phyloP scores from a whole-genome alignment of 129 eudicot species.

The Flaveria brownii region DNA sequence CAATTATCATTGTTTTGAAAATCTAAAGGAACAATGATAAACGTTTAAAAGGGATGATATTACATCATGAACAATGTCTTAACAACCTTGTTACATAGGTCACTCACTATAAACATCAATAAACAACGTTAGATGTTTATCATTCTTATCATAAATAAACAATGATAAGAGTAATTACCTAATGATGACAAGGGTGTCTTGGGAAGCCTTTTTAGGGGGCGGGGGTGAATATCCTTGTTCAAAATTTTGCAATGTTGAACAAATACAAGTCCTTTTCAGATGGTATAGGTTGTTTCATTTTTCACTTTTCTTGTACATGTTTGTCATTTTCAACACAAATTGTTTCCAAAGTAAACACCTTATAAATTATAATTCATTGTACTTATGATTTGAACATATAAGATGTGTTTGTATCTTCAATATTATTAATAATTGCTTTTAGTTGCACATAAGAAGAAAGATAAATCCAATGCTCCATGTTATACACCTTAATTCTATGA shows the following conservation, averaged over 20 bases:
- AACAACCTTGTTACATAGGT: no score
- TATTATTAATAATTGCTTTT: neutral
- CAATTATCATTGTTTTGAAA: neutral
- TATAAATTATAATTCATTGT: constrained; percentile 18
- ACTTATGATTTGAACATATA: neutral
- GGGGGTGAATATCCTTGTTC: constrained; percentile 76
- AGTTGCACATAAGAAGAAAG: neutral
- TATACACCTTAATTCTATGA: no score
- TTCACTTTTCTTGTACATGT: constrained; percentile 13
- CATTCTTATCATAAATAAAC: no score
- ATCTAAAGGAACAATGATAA: no score
- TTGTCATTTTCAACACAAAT: constrained; percentile 23
- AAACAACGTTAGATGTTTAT: no score
- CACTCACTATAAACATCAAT: no score
- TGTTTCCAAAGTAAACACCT: constrained; percentile 27
- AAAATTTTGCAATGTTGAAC: constrained; percentile 57
- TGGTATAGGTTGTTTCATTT: constrained; percentile 10
- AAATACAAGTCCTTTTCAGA: constrained; percentile 34
- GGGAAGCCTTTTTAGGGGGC: constrained; percentile 45
- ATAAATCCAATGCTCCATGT: no score
- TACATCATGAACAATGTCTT: no score
- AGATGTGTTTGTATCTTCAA: neutral
- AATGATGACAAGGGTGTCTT: constrained; percentile 45
- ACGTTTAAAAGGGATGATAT: no score
- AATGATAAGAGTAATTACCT: constrained; percentile 41